These are phyloP conservation scores for Byssochlamys sp. DNA, from an alignment of 2,329 filamentous ascomycete genomes.

Conservation along the genomic window DNA sequence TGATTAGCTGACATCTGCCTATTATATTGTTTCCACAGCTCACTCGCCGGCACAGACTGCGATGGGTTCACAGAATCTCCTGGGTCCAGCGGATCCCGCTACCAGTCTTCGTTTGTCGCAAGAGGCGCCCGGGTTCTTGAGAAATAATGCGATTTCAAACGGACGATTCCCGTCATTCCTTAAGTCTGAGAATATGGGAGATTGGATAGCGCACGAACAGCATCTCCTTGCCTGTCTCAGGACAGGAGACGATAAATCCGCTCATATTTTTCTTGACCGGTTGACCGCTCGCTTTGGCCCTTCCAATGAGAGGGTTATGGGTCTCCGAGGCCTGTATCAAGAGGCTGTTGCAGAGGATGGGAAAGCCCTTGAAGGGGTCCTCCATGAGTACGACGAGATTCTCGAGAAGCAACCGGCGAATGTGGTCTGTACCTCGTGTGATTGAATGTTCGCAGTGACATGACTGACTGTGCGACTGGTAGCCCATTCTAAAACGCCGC, in stretches of 20 bases:
- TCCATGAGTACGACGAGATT: constrained; percentile 69
- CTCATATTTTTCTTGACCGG: constrained; percentile 63
- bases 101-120: constrained; percentile 36
- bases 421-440: constrained; percentile 49
- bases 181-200: constrained; percentile 59
- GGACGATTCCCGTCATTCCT: constrained; percentile 42
- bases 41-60: not conserved
- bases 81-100: constrained; percentile 33
- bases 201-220: constrained; percentile 81
- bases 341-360: constrained; percentile 67
- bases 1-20: not conserved
- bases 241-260: constrained; percentile 70
- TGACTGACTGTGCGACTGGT: constrained; percentile 19
- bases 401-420: constrained; percentile 67
- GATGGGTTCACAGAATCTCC: constrained; percentile 1
- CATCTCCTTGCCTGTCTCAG: constrained; percentile 74
- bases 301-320: constrained; percentile 77
- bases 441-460: constrained; percentile 2
- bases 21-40: not conserved
- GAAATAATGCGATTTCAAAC: constrained; percentile 1
- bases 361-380: constrained; percentile 56
- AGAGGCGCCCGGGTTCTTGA: constrained; percentile 34
- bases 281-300: constrained; percentile 72
- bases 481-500: constrained; percentile 78
- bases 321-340: constrained; percentile 68